Percentiles rank a stretch among this genome's conserved stretches.
These are phyloP conservation scores for Houttuynia cordata DNA, from an alignment of 164 flowering plant genomes.

Conservation along the genomic window DNA sequence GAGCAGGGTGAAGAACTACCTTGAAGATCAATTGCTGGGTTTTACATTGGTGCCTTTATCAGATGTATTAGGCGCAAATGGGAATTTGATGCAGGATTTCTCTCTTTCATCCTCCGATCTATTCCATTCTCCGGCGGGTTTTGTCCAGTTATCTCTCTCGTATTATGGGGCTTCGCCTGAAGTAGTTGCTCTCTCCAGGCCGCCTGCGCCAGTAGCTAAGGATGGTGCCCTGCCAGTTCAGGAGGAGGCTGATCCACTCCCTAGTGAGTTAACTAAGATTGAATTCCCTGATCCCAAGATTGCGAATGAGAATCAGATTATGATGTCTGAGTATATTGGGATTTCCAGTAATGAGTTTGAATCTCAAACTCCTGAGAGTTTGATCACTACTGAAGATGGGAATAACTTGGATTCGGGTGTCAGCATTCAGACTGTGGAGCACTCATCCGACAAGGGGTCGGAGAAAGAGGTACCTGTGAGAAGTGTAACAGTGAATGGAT, in stretches of 20 bases:
- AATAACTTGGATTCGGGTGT: slow-evolving; percentile 20
- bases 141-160: slow-evolving; percentile 55
- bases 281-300: slow-evolving; percentile 89
- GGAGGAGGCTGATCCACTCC: slow-evolving; percentile 23
- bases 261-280: slow-evolving; percentile 46
- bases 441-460: slow-evolving; percentile 23
- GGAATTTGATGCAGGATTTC: slow-evolving; percentile 67
- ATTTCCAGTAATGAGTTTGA: slow-evolving; percentile 33
- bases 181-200: slow-evolving; percentile 44
- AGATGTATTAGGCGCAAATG: slow-evolving; percentile 45
- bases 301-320: slow-evolving; percentile 61
- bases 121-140: slow-evolving; percentile 93
- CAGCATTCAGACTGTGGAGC: slow-evolving; percentile 27
- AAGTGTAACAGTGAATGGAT: slow-evolving; percentile 39
- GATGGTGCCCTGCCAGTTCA: slow-evolving; percentile 20
- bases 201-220: slow-evolving; percentile 11
- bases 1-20: slow-evolving; percentile 81
- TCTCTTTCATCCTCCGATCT: slow-evolving; percentile 82
- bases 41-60: slow-evolving; percentile 79
- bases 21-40: slow-evolving; percentile 87
- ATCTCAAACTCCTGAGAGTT: slow-evolving; percentile 40
- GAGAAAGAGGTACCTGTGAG: slow-evolving; percentile 49
- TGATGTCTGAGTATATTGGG: slow-evolving; percentile 78
- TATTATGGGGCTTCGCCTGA: slow-evolving; percentile 66
- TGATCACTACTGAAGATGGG: slow-evolving; percentile 31